Evolutionary conservation across 140 eudicot genomes (phyloP).

Genomic region (Anethum foeniculum): DNA sequence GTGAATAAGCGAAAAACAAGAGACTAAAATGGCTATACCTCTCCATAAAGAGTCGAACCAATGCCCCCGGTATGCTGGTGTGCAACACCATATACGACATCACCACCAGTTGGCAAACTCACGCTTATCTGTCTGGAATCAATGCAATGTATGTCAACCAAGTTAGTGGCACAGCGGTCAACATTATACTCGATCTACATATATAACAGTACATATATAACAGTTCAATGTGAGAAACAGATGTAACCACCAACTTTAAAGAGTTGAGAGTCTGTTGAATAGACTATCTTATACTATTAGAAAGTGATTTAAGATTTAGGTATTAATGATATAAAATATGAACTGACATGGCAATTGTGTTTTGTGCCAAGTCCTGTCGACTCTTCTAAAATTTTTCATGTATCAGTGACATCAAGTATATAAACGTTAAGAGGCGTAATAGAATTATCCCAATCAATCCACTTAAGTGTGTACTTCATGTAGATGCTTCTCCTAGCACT

Average conservation of each 20-base stretch:
- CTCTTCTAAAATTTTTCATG: constrained; percentile 34
- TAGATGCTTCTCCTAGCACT: constrained; percentile 40
- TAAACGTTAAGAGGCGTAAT: constrained; percentile 59
- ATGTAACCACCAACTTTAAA: not conserved
- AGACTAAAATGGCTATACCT: constrained; percentile 32
- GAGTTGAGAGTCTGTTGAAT: not conserved
- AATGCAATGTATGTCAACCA: constrained; percentile 25
- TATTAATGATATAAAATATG: not conserved
- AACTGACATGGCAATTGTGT: constrained; percentile 51
- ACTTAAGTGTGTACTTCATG: constrained; percentile 60
- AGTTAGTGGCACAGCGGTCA: constrained; percentile 35
- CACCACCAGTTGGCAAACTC: constrained; percentile 50
- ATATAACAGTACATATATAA: not conserved
- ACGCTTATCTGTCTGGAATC: constrained; percentile 31
- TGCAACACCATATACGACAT: constrained; percentile 81
- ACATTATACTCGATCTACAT: constrained; percentile 59
- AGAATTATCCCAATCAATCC: constrained; percentile 62
- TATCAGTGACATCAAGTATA: constrained; percentile 71
- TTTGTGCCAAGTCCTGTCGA: constrained; percentile 22
- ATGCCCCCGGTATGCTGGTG: constrained; percentile 79
- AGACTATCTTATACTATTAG: not conserved
- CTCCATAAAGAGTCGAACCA: constrained; percentile 69
- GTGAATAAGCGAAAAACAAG: not conserved
- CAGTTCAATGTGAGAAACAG: not conserved
- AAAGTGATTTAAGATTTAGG: not conserved